A percentile compares a stretch with the other conserved stretches of the same genome.
phyloP scores from a whole-genome alignment of 1,284 basidiomycete species.

The Leucoagaricus sp. region DNA sequence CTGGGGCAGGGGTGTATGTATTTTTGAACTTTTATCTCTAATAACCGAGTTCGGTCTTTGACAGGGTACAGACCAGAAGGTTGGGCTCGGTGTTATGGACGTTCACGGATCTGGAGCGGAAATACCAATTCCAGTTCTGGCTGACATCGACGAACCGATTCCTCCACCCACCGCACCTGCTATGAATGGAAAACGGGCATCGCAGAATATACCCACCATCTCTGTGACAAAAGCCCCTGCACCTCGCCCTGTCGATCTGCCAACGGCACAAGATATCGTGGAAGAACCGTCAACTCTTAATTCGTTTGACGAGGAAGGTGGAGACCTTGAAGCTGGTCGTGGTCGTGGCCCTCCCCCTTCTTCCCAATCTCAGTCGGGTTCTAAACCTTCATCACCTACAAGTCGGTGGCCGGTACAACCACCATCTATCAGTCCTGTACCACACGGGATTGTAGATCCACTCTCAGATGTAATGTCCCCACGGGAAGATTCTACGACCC shows the following conservation, averaged over 20 bases:
- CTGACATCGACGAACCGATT: conserved; percentile 33
- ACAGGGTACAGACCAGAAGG: conserved; percentile 32
- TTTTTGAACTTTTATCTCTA: not conserved
- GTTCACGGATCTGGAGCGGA: conserved; percentile 43
- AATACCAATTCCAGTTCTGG: conserved; percentile 54
- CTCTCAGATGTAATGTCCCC: conserved; percentile 15
- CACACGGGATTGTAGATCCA: conserved; percentile 12
- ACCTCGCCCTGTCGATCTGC: conserved; percentile 64
- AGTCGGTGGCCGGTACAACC: conserved; percentile 16
- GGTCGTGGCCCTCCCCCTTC: conserved; percentile 41
- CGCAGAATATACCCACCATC: conserved; percentile 48
- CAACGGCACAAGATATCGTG: conserved; percentile 60
- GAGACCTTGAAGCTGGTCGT: conserved; percentile 61
- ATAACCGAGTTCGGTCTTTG: conserved; percentile 13
- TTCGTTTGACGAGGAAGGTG: conserved; percentile 39
- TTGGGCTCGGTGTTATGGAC: conserved; percentile 42
- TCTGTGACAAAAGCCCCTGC: conserved; percentile 69
- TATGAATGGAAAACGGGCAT: conserved; percentile 19
- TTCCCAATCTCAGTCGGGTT: conserved; percentile 1
- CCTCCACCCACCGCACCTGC: conserved; percentile 29
- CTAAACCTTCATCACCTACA: not conserved
- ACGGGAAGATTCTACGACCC: conserved; percentile 14
- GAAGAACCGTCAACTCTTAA: conserved; percentile 45
- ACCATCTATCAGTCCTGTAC: conserved; percentile 11
- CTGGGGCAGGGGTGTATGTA: too few relatives aligned